These are phyloP conservation scores for Trichoderma reesei DNA, from an alignment of 495 filamentous ascomycete genomes.

Conservation along the genomic window DNA sequence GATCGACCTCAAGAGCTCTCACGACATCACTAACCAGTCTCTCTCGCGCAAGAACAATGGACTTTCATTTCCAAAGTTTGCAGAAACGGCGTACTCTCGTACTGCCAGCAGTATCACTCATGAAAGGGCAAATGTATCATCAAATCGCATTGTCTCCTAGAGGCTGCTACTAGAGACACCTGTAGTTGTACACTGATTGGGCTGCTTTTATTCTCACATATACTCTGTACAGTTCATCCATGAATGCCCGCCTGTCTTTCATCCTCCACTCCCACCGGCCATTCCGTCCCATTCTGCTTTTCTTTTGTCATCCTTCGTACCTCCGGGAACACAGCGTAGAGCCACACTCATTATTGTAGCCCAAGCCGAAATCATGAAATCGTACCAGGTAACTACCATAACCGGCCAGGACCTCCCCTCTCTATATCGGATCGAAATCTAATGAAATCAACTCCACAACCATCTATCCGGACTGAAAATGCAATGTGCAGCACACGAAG, in stretches of 20 bases:
- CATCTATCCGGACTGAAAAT: constrained; percentile 6
- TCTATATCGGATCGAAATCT: constrained; percentile 7
- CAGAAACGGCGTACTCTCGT: too few relatives aligned
- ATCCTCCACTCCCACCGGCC: constrained; percentile 5
- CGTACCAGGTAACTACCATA: constrained; percentile 1
- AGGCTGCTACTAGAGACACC: too few relatives aligned
- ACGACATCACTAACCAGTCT: too few relatives aligned
- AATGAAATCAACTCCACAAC: constrained; percentile 2
- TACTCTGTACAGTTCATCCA: too few relatives aligned
- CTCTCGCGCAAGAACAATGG: too few relatives aligned
- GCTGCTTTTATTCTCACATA: background rate
- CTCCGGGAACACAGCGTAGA: background rate
- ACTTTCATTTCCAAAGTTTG: too few relatives aligned
- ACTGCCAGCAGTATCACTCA: too few relatives aligned
- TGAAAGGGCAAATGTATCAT: too few relatives aligned
- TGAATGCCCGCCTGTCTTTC: background rate
- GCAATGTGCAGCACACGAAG: background rate
- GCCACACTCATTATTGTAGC: constrained; percentile 3
- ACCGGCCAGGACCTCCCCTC: background rate
- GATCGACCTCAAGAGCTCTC: too few relatives aligned
- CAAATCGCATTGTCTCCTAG: too few relatives aligned
- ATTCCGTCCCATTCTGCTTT: background rate
- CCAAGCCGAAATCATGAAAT: background rate
- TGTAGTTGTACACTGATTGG: too few relatives aligned
- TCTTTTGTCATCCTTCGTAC: background rate